These are phyloP conservation scores for Elsinoe arachidis DNA, from an alignment of 2,329 filamentous ascomycete genomes.

Conservation along the genomic window DNA sequence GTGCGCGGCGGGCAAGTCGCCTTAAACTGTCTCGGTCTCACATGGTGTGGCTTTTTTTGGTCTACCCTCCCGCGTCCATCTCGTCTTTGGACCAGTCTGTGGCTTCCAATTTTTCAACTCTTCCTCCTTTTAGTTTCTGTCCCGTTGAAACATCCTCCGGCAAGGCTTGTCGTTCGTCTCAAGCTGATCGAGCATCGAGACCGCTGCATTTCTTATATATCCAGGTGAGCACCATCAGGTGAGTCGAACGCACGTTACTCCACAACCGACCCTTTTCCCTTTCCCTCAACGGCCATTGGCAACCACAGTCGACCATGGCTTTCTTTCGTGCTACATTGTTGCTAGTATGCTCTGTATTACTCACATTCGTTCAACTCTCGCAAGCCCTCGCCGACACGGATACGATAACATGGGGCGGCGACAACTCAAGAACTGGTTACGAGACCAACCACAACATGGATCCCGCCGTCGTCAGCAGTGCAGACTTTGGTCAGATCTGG, in stretches of 20 bases:
- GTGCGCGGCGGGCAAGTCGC: not conserved
- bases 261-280: not conserved
- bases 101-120: not conserved
- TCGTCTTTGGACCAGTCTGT: not conserved
- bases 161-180: not conserved
- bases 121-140: not conserved
- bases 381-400: constrained; percentile 32
- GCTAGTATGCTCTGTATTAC: not conserved
- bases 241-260: constrained; percentile 1
- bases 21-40: not conserved
- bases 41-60: not conserved
- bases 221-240: not conserved
- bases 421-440: constrained; percentile 20
- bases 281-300: not conserved
- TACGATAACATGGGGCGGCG: constrained; percentile 52
- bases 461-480: constrained; percentile 47
- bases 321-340: not conserved
- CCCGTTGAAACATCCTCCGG: not conserved
- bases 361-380: not conserved
- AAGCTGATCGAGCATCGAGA: not conserved
- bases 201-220: not conserved
- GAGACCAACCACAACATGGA: constrained; percentile 53
- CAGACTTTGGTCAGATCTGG: constrained; percentile 50
- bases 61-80: not conserved
- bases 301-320: not conserved